A percentile compares a stretch with the other conserved stretches of the same genome.
phyloP scores from a whole-genome alignment of 2,329 filamentous ascomycete species.

The Fusarium sarcochroum region DNA sequence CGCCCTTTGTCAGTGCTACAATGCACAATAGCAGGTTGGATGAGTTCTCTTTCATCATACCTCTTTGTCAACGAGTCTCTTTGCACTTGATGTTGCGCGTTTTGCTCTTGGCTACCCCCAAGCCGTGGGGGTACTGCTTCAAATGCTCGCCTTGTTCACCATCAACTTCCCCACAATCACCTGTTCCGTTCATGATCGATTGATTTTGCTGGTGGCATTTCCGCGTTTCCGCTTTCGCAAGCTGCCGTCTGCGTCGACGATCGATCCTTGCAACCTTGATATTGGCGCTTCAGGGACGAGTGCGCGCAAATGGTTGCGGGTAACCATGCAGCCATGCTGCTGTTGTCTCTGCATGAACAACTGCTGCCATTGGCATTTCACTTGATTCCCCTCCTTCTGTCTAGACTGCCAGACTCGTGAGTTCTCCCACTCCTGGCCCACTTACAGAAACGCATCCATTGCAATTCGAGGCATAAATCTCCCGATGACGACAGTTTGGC shows the following conservation, averaged over 20 bases:
- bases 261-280: constrained; percentile 40
- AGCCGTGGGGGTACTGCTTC: constrained; percentile 43
- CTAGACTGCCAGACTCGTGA: constrained; percentile 40
- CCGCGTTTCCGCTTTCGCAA: constrained; percentile 14
- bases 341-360: constrained; percentile 39
- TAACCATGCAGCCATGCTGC: constrained; percentile 20
- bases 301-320: constrained; percentile 23
- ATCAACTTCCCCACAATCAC: constrained; percentile 43
- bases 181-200: constrained; percentile 27
- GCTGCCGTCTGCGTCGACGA: constrained; percentile 34
- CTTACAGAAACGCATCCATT: constrained; percentile 34
- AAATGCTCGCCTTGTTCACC: constrained; percentile 24
- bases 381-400: constrained; percentile 27
- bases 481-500: constrained; percentile 45
- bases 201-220: constrained; percentile 30
- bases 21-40: constrained; percentile 28
- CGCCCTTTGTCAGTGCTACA: constrained; percentile 36
- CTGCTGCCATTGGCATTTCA: constrained; percentile 38
- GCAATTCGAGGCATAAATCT: constrained; percentile 37
- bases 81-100: constrained; percentile 16
- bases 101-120: constrained; percentile 29
- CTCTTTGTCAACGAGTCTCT: constrained; percentile 19
- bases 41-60: constrained; percentile 26
- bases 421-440: constrained; percentile 27
- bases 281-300: constrained; percentile 23